These are phyloP conservation scores for Magnusiomyces sp. DNA, from an alignment of 1,139 yeast species.

Conservation along the genomic window DNA sequence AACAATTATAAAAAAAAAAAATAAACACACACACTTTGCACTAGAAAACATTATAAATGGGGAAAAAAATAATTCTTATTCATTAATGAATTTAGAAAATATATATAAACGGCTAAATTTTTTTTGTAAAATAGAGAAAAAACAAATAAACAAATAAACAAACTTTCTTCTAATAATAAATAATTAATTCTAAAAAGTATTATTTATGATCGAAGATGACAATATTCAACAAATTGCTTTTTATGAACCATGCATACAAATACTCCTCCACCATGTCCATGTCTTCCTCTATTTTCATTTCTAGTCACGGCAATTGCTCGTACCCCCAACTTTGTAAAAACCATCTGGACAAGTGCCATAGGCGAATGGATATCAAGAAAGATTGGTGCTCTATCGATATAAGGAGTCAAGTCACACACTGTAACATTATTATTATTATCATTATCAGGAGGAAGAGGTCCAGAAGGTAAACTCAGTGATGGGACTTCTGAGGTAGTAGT, in stretches of 20 bases:
- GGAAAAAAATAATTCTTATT: too few species aligned
- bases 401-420: conserved; percentile 37
- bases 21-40: not conserved
- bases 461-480: conserved; percentile 1
- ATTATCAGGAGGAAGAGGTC: conserved; percentile 7
- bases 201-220: conserved; percentile 13
- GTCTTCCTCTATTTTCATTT: conserved; percentile 17
- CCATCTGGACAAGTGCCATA: conserved; percentile 44
- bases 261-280: conserved; percentile 36
- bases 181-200: too few species aligned
- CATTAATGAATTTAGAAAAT: too few species aligned
- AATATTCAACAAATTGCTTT: conserved; percentile 45
- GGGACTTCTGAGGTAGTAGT: not conserved
- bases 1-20: not conserved
- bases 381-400: conserved; percentile 45
- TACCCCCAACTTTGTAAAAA: conserved; percentile 49
- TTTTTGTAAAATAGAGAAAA: too few species aligned
- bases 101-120: too few species aligned
- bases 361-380: conserved; percentile 45
- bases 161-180: too few species aligned
- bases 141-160: too few species aligned
- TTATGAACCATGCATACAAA: conserved; percentile 50
- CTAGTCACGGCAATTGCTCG: conserved; percentile 45
- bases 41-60: too few species aligned
- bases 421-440: conserved; percentile 21